These are phyloP conservation scores for Sporothrix globosa DNA, from an alignment of 2,329 filamentous ascomycete genomes.

Conservation along the genomic window DNA sequence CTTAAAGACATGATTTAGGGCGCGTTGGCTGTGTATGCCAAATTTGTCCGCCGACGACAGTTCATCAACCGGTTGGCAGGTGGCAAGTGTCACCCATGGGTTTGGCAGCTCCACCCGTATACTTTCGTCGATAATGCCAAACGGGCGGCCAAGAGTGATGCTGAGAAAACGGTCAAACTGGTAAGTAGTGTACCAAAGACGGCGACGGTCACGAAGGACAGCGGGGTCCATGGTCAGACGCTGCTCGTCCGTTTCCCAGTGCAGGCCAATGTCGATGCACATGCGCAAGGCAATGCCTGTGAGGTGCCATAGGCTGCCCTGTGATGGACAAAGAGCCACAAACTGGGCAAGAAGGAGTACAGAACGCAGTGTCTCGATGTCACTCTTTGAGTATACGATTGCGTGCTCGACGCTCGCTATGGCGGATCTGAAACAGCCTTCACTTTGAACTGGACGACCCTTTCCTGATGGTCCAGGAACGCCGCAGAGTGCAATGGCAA, in stretches of 20 bases:
- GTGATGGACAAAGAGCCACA: conserved; percentile 2
- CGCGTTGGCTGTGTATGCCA: not conserved
- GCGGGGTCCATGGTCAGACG: conserved; percentile 2
- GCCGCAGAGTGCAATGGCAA: conserved; percentile 1
- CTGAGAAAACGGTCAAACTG: conserved; percentile 3
- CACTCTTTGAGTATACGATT: not conserved
- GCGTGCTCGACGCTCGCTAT: not conserved
- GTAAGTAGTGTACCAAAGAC: not conserved
- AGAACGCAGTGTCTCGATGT: not conserved
- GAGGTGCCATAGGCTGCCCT: conserved; percentile 5
- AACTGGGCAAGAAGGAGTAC: not conserved
- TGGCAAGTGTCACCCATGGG: not conserved
- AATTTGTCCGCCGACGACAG: not conserved
- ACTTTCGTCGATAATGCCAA: conserved; percentile 7
- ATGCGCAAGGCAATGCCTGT: not conserved
- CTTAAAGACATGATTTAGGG: not conserved
- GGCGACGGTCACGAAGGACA: not conserved
- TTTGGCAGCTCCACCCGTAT: not conserved
- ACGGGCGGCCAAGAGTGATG: not conserved
- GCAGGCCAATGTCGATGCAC: conserved; percentile 6
- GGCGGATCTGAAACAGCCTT: conserved; percentile 1
- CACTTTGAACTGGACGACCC: not conserved
- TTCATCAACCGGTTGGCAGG: not conserved
- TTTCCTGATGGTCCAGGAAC: not conserved
- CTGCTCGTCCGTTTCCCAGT: conserved; percentile 4